These are phyloP conservation scores for Dactylonectria macrodidyma DNA, from an alignment of 2,329 filamentous ascomycete species.

Conservation along the genomic window DNA sequence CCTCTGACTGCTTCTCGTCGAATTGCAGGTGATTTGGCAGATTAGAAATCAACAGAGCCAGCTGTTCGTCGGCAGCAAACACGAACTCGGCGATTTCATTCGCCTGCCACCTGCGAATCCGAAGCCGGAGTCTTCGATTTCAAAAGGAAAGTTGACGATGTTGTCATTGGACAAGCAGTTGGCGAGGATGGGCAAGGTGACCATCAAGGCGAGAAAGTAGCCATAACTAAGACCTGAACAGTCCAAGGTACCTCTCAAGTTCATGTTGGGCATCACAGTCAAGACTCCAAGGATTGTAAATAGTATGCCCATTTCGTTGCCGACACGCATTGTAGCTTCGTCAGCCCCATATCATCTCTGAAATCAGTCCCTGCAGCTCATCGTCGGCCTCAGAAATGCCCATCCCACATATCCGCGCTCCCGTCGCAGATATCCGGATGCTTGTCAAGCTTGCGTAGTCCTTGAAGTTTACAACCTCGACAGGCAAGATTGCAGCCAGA, in stretches of 20 bases:
- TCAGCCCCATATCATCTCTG: slow-evolving; percentile 20
- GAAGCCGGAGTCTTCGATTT: background rate
- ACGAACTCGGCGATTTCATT: slow-evolving; percentile 7
- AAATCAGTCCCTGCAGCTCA: slow-evolving; percentile 23
- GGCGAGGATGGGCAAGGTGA: no score
- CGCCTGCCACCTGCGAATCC: background rate
- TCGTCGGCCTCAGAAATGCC: slow-evolving; percentile 15
- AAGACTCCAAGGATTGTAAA: no score
- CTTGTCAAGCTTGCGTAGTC: slow-evolving; percentile 41
- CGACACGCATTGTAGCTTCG: background rate
- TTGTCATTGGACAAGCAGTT: no score
- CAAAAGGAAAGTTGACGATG: no score
- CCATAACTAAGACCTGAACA: no score
- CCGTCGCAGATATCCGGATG: slow-evolving; percentile 33
- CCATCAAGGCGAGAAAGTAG: no score
- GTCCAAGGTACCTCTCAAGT: no score
- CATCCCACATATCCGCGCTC: slow-evolving; percentile 4
- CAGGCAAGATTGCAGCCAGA: slow-evolving; percentile 21
- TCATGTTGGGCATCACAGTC: no score
- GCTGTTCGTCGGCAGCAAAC: slow-evolving; percentile 8
- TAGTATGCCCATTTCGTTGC: background rate
- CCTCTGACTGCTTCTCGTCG: background rate
- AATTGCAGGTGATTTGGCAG: slow-evolving; percentile 8
- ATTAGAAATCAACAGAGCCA: slow-evolving; percentile 1
- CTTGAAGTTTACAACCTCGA: slow-evolving; percentile 36